Conservation (phyloP, 305 asterid genomes). For the Salvia sclarea region DNA sequence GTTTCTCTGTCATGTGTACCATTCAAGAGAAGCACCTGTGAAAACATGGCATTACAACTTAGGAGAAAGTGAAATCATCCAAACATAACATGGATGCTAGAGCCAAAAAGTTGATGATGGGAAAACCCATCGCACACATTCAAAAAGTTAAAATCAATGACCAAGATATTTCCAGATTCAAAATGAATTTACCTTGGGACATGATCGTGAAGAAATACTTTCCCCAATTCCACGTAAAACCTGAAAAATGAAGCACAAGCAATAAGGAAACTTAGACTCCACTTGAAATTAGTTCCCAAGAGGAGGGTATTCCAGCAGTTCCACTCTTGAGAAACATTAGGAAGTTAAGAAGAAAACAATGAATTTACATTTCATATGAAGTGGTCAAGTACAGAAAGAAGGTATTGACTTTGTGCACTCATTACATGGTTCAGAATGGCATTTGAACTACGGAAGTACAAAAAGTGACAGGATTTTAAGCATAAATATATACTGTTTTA, state of each 20-base stretch:
- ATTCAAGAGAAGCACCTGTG: constrained; percentile 81
- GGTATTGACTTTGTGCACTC: not conserved
- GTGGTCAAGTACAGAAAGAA: not conserved
- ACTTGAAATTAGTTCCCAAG: not conserved
- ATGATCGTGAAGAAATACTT: constrained; percentile 68
- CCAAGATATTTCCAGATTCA: constrained; percentile 14
- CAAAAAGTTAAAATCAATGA: constrained; percentile 13
- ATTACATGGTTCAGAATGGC: too few species aligned
- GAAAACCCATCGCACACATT: not conserved
- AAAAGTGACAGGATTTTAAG: not conserved
- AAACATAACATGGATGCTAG: not conserved
- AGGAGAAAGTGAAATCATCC: constrained; percentile 6
- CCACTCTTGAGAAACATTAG: not conserved
- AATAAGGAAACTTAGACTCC: too few species aligned
- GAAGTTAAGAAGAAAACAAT: not conserved
- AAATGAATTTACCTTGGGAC: constrained; percentile 68
- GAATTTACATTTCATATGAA: not conserved
- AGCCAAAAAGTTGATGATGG: not conserved
- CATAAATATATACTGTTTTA: not conserved
- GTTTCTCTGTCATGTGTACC: constrained; percentile 90
- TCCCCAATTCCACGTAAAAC: constrained; percentile 90
- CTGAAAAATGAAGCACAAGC: constrained; percentile 46
- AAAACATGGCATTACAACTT: constrained; percentile 21
- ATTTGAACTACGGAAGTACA: not conserved
- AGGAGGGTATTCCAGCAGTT: not conserved